Evolutionary conservation across 176 grass and related monocot species (phyloP).

Genomic region (Oryza nivara): DNA sequence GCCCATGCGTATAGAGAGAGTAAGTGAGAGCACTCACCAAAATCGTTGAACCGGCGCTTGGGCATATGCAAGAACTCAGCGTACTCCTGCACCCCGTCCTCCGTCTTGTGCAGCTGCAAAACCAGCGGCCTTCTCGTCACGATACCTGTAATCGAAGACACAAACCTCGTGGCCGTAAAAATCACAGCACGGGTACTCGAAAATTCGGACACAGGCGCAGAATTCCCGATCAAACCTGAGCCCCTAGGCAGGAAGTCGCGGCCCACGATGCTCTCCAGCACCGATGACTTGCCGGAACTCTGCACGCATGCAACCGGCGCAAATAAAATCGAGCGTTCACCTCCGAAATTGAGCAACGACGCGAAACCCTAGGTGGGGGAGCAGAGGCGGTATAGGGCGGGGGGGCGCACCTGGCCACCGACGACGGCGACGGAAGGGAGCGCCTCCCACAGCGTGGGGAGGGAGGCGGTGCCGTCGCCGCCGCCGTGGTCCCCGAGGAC

Average conservation of each 20-base stretch:
- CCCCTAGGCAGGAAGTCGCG: constrained; percentile 92
- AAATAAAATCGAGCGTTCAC: constrained; percentile 13
- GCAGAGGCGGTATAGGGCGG: not conserved
- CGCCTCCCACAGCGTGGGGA: constrained; percentile 89
- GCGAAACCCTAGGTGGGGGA: constrained; percentile 34
- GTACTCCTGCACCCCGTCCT: constrained; percentile 68
- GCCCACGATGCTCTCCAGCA: constrained; percentile 93
- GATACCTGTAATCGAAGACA: constrained; percentile 62
- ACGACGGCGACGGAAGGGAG: constrained; percentile 96
- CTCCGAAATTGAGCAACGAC: not conserved
- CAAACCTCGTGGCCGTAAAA: constrained; percentile 4
- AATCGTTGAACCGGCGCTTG: constrained; percentile 74
- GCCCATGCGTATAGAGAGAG: not conserved
- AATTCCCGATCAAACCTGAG: constrained; percentile 55
- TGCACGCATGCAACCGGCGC: constrained; percentile 27
- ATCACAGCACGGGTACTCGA: not conserved
- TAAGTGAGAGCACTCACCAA: constrained; percentile 45
- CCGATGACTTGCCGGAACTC: constrained; percentile 96
- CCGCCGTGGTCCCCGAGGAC: constrained; percentile 91
- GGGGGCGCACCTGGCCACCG: constrained; percentile 68
- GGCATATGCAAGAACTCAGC: constrained; percentile 85
- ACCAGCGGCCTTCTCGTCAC: constrained; percentile 94
- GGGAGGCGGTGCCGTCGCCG: constrained; percentile 47
- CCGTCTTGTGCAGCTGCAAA: constrained; percentile 83
- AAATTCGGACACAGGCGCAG: not conserved